Conservation (phyloP, 352 stramenopile genomes). For the Peronospora farinosa region DNA sequence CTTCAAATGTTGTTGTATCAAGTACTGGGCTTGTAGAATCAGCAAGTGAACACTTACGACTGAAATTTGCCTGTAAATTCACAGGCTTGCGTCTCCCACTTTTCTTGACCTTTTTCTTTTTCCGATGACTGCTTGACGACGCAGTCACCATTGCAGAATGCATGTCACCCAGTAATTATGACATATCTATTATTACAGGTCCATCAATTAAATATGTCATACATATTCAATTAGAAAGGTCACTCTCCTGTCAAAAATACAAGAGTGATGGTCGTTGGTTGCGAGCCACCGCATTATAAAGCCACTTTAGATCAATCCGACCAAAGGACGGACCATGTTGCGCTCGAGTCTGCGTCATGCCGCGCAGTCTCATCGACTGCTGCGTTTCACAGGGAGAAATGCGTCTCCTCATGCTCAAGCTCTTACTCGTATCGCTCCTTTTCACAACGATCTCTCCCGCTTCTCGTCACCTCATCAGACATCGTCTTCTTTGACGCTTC, state of each 20-base stretch:
- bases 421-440: slow-evolving; percentile 1
- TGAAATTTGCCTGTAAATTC: slow-evolving; percentile 79
- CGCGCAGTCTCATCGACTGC: slow-evolving; percentile 31
- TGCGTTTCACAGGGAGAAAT: slow-evolving; percentile 16
- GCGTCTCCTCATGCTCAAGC: slow-evolving; percentile 10
- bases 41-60: slow-evolving; percentile 63
- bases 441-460: slow-evolving; percentile 18
- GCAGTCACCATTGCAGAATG: slow-evolving; percentile 44
- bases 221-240: background rate
- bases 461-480: slow-evolving; percentile 1
- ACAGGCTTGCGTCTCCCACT: slow-evolving; percentile 70
- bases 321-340: slow-evolving; percentile 29
- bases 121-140: slow-evolving; percentile 38
- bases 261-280: slow-evolving; percentile 17
- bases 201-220: too few species aligned
- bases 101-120: slow-evolving; percentile 77
- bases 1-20: slow-evolving; percentile 18
- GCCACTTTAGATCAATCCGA: slow-evolving; percentile 13
- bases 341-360: slow-evolving; percentile 38
- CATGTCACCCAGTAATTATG: slow-evolving; percentile 4
- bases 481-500: slow-evolving; percentile 12
- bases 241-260: too few species aligned
- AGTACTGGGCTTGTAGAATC: background rate
- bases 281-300: slow-evolving; percentile 16
- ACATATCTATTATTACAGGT: slow-evolving; percentile 8